Evolutionary conservation across 495 filamentous ascomycete species (phyloP), one percentile per base, ranked within the genome.

Genomic region (Talaromyces nanjingensis): DNA sequence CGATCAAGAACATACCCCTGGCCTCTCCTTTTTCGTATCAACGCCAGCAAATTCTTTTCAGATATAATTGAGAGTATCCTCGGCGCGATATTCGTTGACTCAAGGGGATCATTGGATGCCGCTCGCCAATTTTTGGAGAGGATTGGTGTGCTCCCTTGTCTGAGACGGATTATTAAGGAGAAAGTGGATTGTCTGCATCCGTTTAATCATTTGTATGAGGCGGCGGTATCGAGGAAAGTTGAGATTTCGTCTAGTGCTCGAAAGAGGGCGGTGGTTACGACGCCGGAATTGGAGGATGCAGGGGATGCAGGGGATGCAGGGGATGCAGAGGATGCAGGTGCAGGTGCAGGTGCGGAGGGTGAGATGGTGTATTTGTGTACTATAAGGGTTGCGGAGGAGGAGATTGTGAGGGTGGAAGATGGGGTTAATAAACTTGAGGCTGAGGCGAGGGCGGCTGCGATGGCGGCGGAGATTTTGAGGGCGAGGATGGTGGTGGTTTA

Each of bases 81-180:
- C 1, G 94, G 91, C 0, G 94, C 93, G 0, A 84, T 97, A 0
- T 98, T 89, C 77, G 78, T 96, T 59, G 94, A 97, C 70, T 90
- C 86, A 0, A 65, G 69, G 4, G 89, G 90, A 2, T 74, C 83
- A 4, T 68, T 93, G 25, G 74, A 71, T 0, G 72, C 64, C 0
- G 92, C 89, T 65, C 73, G 76, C 27, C 63, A 33, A 0, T 82
- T 97, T 42, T 65, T 89, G 0, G 85, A 89, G 64, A 69, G 78
- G 1, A 67, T 90, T 1, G 91, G 92, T 0, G 73, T 97, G 11
- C 60, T 92, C 33, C 67, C 71, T n/a, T 85, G 84, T 64, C 68
- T 96, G 67, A 70, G 80, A 0, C 76, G 88, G 14, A 72, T 93
- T 2, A 68, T 96, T 24, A 64, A 64, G 0, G 85, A 87, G 16